Percentiles rank a stretch among this genome's conserved stretches.
phyloP scores from a whole-genome alignment of 2,329 filamentous ascomycete species.

The Neofusicoccum cordaticola region DNA sequence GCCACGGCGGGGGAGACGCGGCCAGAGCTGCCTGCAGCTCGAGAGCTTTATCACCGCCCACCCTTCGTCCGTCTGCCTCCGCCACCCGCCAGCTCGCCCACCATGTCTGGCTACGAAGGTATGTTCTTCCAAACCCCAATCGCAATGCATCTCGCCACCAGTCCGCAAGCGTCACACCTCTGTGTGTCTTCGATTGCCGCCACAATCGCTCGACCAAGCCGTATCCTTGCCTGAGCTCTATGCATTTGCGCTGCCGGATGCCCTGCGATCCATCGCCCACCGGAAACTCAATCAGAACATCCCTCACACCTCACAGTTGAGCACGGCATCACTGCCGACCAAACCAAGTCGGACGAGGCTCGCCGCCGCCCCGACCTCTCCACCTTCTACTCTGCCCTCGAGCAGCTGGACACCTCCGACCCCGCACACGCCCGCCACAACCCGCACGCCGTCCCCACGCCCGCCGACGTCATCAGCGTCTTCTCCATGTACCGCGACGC shows the following conservation, averaged over 20 bases:
- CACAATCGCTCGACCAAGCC: neutral
- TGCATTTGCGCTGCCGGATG: neutral
- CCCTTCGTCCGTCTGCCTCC: neutral
- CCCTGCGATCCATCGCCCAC: neutral
- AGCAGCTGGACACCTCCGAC: constrained; percentile 56
- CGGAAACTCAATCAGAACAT: neutral
- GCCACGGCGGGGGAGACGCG: constrained; percentile 1
- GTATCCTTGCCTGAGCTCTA: neutral
- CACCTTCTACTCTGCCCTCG: constrained; percentile 63
- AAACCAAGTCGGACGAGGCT: constrained; percentile 27
- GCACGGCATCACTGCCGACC: constrained; percentile 45
- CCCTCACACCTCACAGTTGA: constrained; percentile 39
- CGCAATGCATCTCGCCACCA: neutral
- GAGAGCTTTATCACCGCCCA: neutral
- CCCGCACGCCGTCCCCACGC: constrained; percentile 58
- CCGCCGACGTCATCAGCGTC: constrained; percentile 58
- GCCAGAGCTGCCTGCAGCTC: constrained; percentile 7
- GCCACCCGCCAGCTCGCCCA: constrained; percentile 50
- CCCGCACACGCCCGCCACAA: constrained; percentile 51
- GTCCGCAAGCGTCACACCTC: too few relatives aligned
- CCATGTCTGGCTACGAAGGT: constrained; percentile 70
- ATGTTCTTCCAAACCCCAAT: constrained; percentile 13
- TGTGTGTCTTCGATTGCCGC: too few relatives aligned
- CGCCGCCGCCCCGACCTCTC: constrained; percentile 61
- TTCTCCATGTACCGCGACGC: constrained; percentile 61